Percentiles rank a stretch among this genome's conserved stretches.
phyloP scores from a whole-genome alignment of 202 grass and related monocot genomes.

The Bolboschoenoplectus hybrid region DNA sequence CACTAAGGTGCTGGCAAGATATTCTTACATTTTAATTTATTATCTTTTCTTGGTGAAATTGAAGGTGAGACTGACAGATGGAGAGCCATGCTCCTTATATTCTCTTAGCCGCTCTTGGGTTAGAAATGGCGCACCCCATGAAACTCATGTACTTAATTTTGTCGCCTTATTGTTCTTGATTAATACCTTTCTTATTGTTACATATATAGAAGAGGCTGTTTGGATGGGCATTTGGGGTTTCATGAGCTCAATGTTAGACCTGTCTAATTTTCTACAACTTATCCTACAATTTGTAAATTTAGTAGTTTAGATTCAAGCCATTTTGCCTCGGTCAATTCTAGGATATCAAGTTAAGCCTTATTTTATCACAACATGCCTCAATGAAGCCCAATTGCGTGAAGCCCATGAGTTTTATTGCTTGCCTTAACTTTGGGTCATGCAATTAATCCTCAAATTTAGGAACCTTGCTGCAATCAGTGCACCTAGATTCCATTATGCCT shows the following conservation, averaged over 20 bases:
- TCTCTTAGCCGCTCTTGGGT: conserved; percentile 93
- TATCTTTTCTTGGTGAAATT: conserved; percentile 27
- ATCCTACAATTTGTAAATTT: conserved; percentile 17
- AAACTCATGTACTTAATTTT: conserved; percentile 68
- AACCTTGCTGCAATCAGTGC: not conserved
- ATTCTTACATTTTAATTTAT: conserved; percentile 23
- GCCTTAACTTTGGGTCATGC: not conserved
- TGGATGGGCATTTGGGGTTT: not conserved
- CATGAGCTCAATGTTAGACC: not conserved
- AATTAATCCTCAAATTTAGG: not conserved
- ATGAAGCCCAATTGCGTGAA: not conserved
- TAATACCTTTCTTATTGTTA: not conserved
- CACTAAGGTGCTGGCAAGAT: conserved; percentile 13
- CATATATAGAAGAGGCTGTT: not conserved
- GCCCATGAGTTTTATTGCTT: not conserved
- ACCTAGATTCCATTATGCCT: not conserved
- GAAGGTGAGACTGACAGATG: conserved; percentile 80
- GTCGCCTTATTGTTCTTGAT: not conserved
- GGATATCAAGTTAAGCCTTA: not conserved
- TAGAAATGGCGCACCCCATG: conserved; percentile 66
- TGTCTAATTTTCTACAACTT: not conserved
- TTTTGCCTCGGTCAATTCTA: not conserved
- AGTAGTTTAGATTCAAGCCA: not conserved
- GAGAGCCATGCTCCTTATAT: conserved; percentile 74
- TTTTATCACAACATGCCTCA: not conserved